Base-by-base conservation (phyloP, 2,329 filamentous ascomycete genomes). In the Acephala macrosclerotiorum region DNA sequence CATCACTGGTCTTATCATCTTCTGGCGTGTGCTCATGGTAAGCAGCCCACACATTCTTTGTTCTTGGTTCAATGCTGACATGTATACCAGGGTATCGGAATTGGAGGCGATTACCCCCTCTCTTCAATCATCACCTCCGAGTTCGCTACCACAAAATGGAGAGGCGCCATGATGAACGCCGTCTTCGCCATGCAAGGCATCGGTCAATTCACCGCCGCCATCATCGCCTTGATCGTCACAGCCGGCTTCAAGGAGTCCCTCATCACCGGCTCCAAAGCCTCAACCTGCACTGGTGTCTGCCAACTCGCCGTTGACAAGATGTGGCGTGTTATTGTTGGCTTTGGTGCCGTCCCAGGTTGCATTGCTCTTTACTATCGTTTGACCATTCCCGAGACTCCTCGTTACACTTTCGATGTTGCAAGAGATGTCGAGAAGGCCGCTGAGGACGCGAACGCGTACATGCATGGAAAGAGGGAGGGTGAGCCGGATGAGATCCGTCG, bases 131-230 rank as follows among this genome's bases (percentile, higher is more conserved):
- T 96, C 73, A 95, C 92, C 6, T 93, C 92, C 5, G 92, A 96
- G 82, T 96, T 96, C 74, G 91, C 92, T 12, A 94, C 91, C 3
- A 95, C 92, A 61, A 93, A 91, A 79, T 94, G 91, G 89, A 83
- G 92, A 78, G 92, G 92, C 71, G 91, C 91, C 70, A 96, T 96
- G 90, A 94, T 96, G 89, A 91, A 88, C 38, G 85, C 91, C 18
- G 92, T 96, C 61, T 96, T 96, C 74, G 91, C 92, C 71, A 95
- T 94, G 91, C 92, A 96, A 77, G 92, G 92, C 70, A 85, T 96
- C 60, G 92, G 93, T 22, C 92, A 96, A 78, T 88, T 96, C 62
- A 83, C 83, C 29, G 92, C 90, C 58, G 91, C 91, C 56, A 86
- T 95, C 35, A 83, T 96, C 68, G 90, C 92, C 77, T 82, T 96